Evolutionary conservation across 2,329 filamentous ascomycete genomes (phyloP), one percentile per base, ranked within the genome.

Genomic region (Trichoderma asperellum): DNA sequence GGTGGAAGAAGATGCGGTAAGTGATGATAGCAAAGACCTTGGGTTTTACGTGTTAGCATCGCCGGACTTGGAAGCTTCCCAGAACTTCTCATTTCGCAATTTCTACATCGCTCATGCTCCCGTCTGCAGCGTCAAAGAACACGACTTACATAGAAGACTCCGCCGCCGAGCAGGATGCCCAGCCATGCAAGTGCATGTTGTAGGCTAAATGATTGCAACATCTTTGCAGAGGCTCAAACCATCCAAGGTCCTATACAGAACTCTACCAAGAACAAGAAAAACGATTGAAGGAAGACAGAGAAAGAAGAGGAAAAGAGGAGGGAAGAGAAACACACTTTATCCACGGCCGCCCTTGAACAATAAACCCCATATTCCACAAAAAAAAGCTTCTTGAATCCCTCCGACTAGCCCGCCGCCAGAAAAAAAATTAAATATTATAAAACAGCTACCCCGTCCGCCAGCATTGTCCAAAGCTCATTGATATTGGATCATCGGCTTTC

Each of bases 1-100:
- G 89, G 74, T 91, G 89, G 76, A 91, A 86, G 76, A 84, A 88
- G 69, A 90, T 73, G 68, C 87, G 82, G 75, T 91, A 90, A 55
- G 87, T 73, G 62, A 84, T 75, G 35, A 88, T 74, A 52, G 78
- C 79, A 66, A 78, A 70, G 56, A 76, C 75, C 84, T 85, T 58
- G 12, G 34, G 29, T 53, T 40, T 43, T 21, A 24, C 57, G 18
- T 43, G 27, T 68, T 55, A 60, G 56, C 57, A 40, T 18, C 40
- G 18, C 40, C 35, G 14, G 24, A 49, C 8, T 55, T 14, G 6
- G 18, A 18, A 7, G 3, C 24, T 34, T 27, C 27, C 12, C 14
- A 24, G 16, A 43, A 21, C 32, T 29, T 16, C 47, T 34, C 11
- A 34, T 55, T 55, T 55, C 52, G 14, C 21, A 24, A 2, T 29